phyloP scores from a whole-genome alignment of 495 filamentous ascomycete genomes.

The Penicillium ucsense region DNA sequence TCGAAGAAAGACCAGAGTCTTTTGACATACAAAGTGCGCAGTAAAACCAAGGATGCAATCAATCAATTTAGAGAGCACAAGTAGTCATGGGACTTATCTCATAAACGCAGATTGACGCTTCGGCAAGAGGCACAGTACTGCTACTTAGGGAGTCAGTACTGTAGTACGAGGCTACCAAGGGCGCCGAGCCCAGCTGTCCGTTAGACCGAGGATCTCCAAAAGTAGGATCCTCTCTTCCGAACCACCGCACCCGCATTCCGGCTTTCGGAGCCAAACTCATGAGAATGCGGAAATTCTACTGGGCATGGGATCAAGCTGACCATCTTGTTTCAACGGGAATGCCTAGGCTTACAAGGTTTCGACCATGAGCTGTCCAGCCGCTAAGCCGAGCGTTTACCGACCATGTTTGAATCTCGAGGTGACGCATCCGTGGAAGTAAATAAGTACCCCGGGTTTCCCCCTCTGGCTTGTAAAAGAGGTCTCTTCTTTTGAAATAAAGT shows the following conservation, averaged over 20 bases:
- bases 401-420: constrained; percentile 11
- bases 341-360: constrained; percentile 13
- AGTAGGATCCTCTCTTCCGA: constrained; percentile 36
- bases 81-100: neutral
- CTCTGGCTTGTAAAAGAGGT: constrained; percentile 28
- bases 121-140: no score
- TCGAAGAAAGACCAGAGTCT: no score
- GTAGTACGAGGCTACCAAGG: neutral
- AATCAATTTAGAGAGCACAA: constrained; percentile 10
- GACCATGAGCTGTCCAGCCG: constrained; percentile 21
- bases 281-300: constrained; percentile 7
- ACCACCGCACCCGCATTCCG: constrained; percentile 23
- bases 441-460: constrained; percentile 24
- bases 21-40: neutral
- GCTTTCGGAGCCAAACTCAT: constrained; percentile 23
- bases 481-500: constrained; percentile 14
- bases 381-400: constrained; percentile 41
- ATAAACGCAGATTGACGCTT: neutral
- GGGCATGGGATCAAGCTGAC: constrained; percentile 8
- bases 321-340: neutral
- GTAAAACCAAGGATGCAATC: neutral
- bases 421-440: constrained; percentile 26
- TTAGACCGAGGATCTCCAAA: constrained; percentile 36
- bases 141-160: no score
- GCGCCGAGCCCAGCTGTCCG: constrained; percentile 12